phyloP scores from a whole-genome alignment of 2,329 filamentous ascomycete genomes.

The Venturia asperata region DNA sequence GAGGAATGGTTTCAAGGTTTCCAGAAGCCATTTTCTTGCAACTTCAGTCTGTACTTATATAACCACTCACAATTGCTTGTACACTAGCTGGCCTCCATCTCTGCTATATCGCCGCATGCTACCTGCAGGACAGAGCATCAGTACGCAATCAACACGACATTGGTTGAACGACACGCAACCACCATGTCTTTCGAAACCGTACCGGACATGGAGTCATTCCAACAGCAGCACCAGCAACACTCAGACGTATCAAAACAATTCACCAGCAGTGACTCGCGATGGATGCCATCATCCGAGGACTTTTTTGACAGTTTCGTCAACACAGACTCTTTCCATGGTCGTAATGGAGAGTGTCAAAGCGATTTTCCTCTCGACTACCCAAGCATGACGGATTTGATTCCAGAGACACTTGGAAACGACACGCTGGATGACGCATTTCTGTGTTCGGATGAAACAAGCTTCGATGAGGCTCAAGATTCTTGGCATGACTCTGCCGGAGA shows the following conservation, averaged over 20 bases:
- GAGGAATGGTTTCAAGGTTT: conserved; percentile 10
- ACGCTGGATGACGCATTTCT: conserved; percentile 26
- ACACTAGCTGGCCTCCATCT: background rate
- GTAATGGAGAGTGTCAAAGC: conserved; percentile 37
- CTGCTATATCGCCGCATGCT: background rate
- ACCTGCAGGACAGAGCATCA: conserved; percentile 4
- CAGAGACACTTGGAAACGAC: conserved; percentile 46
- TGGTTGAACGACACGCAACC: background rate
- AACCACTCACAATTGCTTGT: background rate
- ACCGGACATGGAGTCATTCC: background rate
- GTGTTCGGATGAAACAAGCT: conserved; percentile 41
- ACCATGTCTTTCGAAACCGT: conserved; percentile 8
- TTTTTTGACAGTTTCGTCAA: conserved; percentile 59
- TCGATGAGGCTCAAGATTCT: conserved; percentile 40
- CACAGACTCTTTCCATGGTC: conserved; percentile 46
- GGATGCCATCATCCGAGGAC: conserved; percentile 50
- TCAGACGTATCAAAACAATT: background rate
- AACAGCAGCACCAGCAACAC: conserved; percentile 1
- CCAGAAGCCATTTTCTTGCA: conserved; percentile 9
- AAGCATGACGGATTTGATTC: conserved; percentile 46
- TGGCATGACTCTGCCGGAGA: conserved; percentile 37
- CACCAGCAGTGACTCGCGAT: conserved; percentile 45
- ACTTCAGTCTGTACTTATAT: background rate
- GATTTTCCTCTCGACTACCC: conserved; percentile 44
- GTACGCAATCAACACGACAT: background rate